A percentile compares a stretch with the other conserved stretches of the same genome.
Conservation (phyloP, 1,284 basidiomycete genomes). For the Ustilago cynodontis region DNA sequence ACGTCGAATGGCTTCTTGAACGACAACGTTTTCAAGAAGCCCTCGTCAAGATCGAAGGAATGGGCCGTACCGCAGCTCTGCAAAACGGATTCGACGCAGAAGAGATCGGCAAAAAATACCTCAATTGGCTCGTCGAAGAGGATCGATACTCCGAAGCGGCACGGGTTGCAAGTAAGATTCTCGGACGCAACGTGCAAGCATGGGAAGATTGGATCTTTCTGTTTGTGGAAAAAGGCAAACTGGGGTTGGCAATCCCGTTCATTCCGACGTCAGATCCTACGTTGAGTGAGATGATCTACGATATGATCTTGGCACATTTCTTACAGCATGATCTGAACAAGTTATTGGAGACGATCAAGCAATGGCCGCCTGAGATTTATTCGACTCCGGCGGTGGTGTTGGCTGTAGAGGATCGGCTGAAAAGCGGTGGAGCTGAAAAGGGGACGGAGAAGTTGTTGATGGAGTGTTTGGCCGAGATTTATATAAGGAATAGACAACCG, state of each 20-base stretch:
- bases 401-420: slow-evolving; percentile 85
- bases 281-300: slow-evolving; percentile 87
- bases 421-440: slow-evolving; percentile 18
- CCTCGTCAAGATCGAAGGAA: slow-evolving; percentile 81
- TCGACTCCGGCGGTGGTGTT: slow-evolving; percentile 87
- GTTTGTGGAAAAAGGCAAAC: slow-evolving; percentile 84
- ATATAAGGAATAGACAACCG: slow-evolving; percentile 87
- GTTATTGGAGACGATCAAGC: slow-evolving; percentile 81
- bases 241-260: slow-evolving; percentile 88
- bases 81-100: slow-evolving; percentile 75
- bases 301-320: slow-evolving; percentile 92
- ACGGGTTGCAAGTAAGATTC: slow-evolving; percentile 84
- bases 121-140: slow-evolving; percentile 70
- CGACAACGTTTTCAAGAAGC: slow-evolving; percentile 88
- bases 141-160: slow-evolving; percentile 87
- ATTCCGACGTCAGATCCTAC: slow-evolving; percentile 86
- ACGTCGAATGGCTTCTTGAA: slow-evolving; percentile 92
- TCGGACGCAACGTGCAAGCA: slow-evolving; percentile 80
- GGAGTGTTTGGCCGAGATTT: slow-evolving; percentile 93
- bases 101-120: slow-evolving; percentile 64
- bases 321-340: slow-evolving; percentile 82
- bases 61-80: slow-evolving; percentile 70
- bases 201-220: slow-evolving; percentile 98
- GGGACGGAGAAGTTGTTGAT: slow-evolving; percentile 76
- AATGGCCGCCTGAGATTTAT: slow-evolving; percentile 93